Evolutionary conservation across 2,329 filamentous ascomycete genomes (phyloP).

Genomic region (Cadophora gregata): DNA sequence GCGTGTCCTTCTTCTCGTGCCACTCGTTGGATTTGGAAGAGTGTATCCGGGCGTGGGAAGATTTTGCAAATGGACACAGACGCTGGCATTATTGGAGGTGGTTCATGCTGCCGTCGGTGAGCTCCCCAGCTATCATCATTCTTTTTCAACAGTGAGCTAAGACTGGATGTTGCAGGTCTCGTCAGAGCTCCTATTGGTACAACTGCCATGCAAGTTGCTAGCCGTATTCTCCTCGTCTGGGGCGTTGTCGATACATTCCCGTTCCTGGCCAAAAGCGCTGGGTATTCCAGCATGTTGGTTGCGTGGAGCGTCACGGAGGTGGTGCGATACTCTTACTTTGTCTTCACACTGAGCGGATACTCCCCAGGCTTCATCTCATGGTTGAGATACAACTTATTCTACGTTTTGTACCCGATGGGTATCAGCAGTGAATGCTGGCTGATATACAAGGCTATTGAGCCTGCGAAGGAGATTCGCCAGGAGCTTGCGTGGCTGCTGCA

Average conservation of each 20-base stretch:
- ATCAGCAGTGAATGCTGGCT: conserved; percentile 87
- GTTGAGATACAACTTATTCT: conserved; percentile 92
- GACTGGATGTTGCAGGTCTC: conserved; percentile 60
- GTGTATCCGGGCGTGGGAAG: conserved; percentile 68
- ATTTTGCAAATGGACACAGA: conserved; percentile 83
- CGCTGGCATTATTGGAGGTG: conserved; percentile 81
- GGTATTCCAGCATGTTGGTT: conserved; percentile 78
- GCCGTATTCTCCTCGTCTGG: conserved; percentile 89
- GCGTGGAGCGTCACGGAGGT: conserved; percentile 94
- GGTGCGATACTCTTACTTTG: conserved; percentile 91
- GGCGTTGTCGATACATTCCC: conserved; percentile 79
- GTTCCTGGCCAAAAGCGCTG: conserved; percentile 61
- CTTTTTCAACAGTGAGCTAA: conserved; percentile 27
- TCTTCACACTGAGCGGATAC: conserved; percentile 67
- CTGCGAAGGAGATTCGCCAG: conserved; percentile 57
- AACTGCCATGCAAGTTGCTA: conserved; percentile 88
- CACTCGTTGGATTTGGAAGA: conserved; percentile 58
- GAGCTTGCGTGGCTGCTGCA: conserved; percentile 66
- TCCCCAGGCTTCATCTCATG: conserved; percentile 74
- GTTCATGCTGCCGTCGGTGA: conserved; percentile 79
- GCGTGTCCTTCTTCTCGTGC: conserved; percentile 64
- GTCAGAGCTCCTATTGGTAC: conserved; percentile 86
- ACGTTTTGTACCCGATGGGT: conserved; percentile 88
- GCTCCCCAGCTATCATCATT: conserved; percentile 33
- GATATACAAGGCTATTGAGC: conserved; percentile 72